Evolutionary conservation across 176 grass and related monocot genomes (phyloP), one percentile per base, ranked within the genome.

Genomic region (Juncus effusus): DNA sequence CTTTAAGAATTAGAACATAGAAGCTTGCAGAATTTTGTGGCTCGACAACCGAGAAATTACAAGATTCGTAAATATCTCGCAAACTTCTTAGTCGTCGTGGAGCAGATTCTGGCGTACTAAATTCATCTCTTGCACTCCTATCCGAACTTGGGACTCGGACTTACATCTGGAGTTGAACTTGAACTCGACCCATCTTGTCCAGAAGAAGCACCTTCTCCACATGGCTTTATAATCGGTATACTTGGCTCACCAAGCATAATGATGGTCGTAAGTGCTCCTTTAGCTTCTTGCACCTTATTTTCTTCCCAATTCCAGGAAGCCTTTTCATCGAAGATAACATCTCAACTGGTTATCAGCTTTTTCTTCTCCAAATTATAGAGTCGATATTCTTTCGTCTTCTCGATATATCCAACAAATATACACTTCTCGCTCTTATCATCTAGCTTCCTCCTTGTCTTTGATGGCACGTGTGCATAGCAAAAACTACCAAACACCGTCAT

Each of bases 401-500:
- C n/a, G n/a, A n/a, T 61, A 51, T 67, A 67, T 28, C 64, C 64
- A 68, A 36, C 11, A 0, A 67, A 53, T 0, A n/a, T n/a, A n/a
- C n/a, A n/a, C n/a, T n/a, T n/a, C n/a, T n/a, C n/a, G n/a, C n/a
- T n/a, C n/a, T n/a, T n/a, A n/a, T n/a, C n/a, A n/a, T n/a, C n/a
- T n/a, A n/a, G n/a, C n/a, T n/a, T n/a, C n/a, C n/a, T n/a, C n/a
- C n/a, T n/a, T n/a, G n/a, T n/a, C n/a, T n/a, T n/a, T n/a, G n/a
- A n/a, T n/a, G n/a, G n/a, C n/a, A 67, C 50, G 5, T 45, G 39
- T 6, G 40, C 4, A 35, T 67, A 67, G 9, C 12, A 37, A 49
- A 67, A 15, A 11, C 63, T 45, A 44, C 40, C 63, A 67, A 67
- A 67, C 4, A 67, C 40, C 10, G 42, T 54, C n/a, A n/a, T n/a